These are phyloP conservation scores for Penicillium flavigenum DNA, from an alignment of 495 filamentous ascomycete genomes.

Conservation along the genomic window DNA sequence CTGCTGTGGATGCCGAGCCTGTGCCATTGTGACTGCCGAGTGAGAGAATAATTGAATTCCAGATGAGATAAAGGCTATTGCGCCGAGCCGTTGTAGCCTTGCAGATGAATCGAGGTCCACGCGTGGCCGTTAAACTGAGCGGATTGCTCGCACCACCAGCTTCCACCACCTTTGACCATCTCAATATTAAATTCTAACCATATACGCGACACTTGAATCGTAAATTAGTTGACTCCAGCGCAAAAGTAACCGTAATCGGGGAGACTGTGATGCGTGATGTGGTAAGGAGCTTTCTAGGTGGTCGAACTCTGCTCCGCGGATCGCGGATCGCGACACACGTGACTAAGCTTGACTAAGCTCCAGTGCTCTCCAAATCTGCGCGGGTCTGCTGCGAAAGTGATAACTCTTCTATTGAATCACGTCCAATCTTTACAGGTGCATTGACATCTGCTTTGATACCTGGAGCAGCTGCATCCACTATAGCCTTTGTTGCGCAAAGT, in stretches of 20 bases:
- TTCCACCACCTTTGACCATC: conserved; percentile 46
- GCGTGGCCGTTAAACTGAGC: conserved; percentile 42
- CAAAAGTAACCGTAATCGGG: conserved; percentile 11
- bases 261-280: conserved; percentile 13
- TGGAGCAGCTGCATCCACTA: neutral
- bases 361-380: conserved; percentile 15
- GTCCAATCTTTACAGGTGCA: neutral
- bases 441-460: neutral
- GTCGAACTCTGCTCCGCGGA: conserved; percentile 31
- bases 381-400: neutral
- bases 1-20: conserved; percentile 50
- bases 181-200: conserved; percentile 34
- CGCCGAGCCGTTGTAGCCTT: conserved; percentile 23
- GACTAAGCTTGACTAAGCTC: conserved; percentile 20
- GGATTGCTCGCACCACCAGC: conserved; percentile 45
- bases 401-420: conserved; percentile 1
- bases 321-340: conserved; percentile 24
- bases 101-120: conserved; percentile 37
- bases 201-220: conserved; percentile 20
- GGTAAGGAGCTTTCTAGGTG: conserved; percentile 27
- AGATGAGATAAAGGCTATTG: conserved; percentile 13
- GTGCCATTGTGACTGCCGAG: conserved; percentile 55
- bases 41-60: conserved; percentile 3
- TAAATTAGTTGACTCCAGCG: conserved; percentile 5
- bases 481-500: conserved; percentile 2